Evolutionary conservation across 2,329 filamentous ascomycete genomes (phyloP), one percentile per base, ranked within the genome.

Genomic region (Colletotrichum musae): DNA sequence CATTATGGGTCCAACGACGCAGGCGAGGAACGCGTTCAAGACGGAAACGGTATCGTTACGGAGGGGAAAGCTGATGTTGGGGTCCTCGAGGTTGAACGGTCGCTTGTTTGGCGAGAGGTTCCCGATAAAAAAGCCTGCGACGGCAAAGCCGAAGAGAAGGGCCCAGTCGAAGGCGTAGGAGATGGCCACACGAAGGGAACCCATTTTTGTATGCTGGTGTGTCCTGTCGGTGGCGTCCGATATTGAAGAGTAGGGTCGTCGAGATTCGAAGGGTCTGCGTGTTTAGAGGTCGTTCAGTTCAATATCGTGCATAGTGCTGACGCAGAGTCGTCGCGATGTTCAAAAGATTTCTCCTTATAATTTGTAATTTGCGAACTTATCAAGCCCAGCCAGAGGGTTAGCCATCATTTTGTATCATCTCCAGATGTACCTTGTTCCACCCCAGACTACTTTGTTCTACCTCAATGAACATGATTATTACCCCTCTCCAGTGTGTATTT

Each of bases 51-150:
- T 92, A 73, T 95, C 92, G 16, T 89, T 75, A 1, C 84, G 85
- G 73, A 87, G 87, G 0, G 93, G 93, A 72, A 89, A 94, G 21
- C 84, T 87, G 73, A 96, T 95, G 69, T 86, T 86, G 32, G 89
- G 86, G 74, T 95, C 89, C 12, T 51, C 58, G 10, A 91, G 84
- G 13, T 86, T 88, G 78, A 93, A 93, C 0, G 89, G 87, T 39
- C 87, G 84, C 70, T 87, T 85, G 74, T 87, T 89, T 1, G 90
- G 89, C 5, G 82, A 79, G 56, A 88, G 78, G 62, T 76, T 81
- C 61, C 84, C 85, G 74, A 91, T 86, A 13, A 82, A 83, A 60
- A 78, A 85, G 57, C 87, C 88, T 36, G 89, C 80, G 16, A 81
- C 84, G 15, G 84, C 87, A 36, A 88, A 36, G 32, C 7, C 32